Evolutionary conservation across 177 flowering plant genomes (phyloP), one percentile per base, ranked within the genome.

Genomic region (Vitis hybrid): DNA sequence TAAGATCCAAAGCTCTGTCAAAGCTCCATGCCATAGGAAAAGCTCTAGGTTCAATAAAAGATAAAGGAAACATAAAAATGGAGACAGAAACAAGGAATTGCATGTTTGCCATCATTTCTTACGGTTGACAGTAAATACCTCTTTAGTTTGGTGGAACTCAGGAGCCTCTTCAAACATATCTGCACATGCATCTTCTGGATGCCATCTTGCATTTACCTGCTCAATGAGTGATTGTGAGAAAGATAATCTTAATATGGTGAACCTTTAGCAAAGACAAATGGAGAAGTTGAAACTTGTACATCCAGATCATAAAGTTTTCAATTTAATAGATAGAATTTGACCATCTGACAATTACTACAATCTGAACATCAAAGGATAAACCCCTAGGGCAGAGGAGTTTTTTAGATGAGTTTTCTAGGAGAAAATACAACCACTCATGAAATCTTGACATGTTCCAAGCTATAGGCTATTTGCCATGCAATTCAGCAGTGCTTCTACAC

Each of bases 91-190:
- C 70, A 62, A 19, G 23, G 72, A 70, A 32, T 56, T 7, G 21
- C 21, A 21, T 21, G 21, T 21, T 21, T 21, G 21, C 21, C 21
- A 1, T 69, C 12, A 34, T 52, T 60, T 26, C 18, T 14, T 17
- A 69, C 30, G 59, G 52, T 61, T 50, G 10, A 56, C 21, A 70
- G 60, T 40, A 55, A 14, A 32, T 21, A 84, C 85, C 83, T 84
- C 82, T 64, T 82, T 78, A 61, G 82, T 79, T 66, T 84, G 87
- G 56, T 69, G 52, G 62, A 79, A 84, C 56, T 77, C 72, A 66
- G 85, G 83, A 62, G 78, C 82, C 11, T 80, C 85, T 70, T 80
- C 82, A 67, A 82, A 69, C 60, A 56, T 65, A 65, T 63, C 50
- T 3, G 13, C 48, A 55, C 57, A 51, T 57, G 80, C 72, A 61